Conservation (phyloP, 73 alveolate species). For the Chromera velia region DNA sequence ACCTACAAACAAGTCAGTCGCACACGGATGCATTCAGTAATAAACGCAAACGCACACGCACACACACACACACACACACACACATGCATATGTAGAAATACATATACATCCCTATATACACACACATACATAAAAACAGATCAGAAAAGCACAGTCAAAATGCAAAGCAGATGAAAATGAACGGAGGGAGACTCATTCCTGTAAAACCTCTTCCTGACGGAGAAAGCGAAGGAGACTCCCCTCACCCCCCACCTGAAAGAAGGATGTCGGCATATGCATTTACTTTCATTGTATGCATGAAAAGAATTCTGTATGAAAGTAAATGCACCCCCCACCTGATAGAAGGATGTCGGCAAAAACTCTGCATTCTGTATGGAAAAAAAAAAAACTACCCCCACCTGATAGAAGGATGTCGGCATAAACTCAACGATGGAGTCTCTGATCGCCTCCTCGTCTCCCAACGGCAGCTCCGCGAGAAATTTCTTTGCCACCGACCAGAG, state of each 20-base stretch:
- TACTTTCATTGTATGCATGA: too few relatives aligned
- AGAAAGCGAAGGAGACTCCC: background rate
- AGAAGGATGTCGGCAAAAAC: too few relatives aligned
- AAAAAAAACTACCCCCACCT: too few relatives aligned
- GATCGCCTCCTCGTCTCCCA: conserved; percentile 5
- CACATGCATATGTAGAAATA: background rate
- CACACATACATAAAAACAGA: background rate
- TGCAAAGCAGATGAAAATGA: background rate
- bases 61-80: background rate
- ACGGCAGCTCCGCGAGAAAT: background rate
- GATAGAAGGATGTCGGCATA: conserved; percentile 93
- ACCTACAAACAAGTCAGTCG: too few relatives aligned
- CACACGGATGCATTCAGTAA: too few relatives aligned
- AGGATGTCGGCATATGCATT: too few relatives aligned
- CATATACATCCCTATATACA: conserved; percentile 23
- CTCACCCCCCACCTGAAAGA: too few relatives aligned
- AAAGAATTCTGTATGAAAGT: too few relatives aligned
- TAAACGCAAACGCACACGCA: background rate
- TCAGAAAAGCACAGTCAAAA: background rate
- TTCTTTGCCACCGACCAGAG: conserved; percentile 51
- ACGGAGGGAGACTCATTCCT: background rate
- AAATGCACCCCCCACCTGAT: too few relatives aligned
- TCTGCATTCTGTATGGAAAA: too few relatives aligned
- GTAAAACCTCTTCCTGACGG: background rate
- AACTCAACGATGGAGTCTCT: conserved; percentile 73